Percentiles rank a stretch among this genome's conserved stretches.
Conservation (phyloP, 805 yeast species). For the Barnettozyma sp. region DNA sequence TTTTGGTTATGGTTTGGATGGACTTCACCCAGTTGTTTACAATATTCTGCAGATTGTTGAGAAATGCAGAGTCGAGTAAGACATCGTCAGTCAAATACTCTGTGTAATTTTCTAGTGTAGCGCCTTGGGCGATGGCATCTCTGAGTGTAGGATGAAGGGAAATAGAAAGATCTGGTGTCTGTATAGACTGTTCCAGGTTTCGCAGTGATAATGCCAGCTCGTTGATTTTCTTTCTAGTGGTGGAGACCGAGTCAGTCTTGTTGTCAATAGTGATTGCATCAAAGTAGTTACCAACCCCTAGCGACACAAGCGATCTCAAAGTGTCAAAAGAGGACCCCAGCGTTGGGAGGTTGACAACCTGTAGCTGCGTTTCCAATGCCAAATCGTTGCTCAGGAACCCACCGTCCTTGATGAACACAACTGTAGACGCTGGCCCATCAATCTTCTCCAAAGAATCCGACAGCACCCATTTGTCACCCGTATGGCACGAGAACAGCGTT, state of each 20-base stretch:
- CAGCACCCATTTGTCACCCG: constrained; percentile 14
- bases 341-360: constrained; percentile 30
- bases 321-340: constrained; percentile 36
- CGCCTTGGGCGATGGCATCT: constrained; percentile 31
- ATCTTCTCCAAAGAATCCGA: constrained; percentile 10
- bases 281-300: constrained; percentile 66
- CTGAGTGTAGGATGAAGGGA: constrained; percentile 47
- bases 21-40: constrained; percentile 72
- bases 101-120: constrained; percentile 21
- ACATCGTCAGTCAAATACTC: constrained; percentile 30
- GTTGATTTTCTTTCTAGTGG: constrained; percentile 54
- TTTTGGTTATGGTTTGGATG: constrained; percentile 48
- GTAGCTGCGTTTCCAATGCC: constrained; percentile 29
- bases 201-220: constrained; percentile 64
- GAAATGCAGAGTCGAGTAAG: constrained; percentile 43
- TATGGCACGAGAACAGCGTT: constrained; percentile 22
- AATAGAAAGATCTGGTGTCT: constrained; percentile 54
- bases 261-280: constrained; percentile 36
- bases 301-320: constrained; percentile 50
- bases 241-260: constrained; percentile 31
- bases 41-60: constrained; percentile 62
- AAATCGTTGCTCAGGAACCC: constrained; percentile 24
- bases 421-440: constrained; percentile 19
- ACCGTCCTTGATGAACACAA: constrained; percentile 39
- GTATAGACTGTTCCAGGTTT: constrained; percentile 59